Evolutionary conservation across 73 alveolate genomes (phyloP).

Genomic region (Breviolum minutum): DNA sequence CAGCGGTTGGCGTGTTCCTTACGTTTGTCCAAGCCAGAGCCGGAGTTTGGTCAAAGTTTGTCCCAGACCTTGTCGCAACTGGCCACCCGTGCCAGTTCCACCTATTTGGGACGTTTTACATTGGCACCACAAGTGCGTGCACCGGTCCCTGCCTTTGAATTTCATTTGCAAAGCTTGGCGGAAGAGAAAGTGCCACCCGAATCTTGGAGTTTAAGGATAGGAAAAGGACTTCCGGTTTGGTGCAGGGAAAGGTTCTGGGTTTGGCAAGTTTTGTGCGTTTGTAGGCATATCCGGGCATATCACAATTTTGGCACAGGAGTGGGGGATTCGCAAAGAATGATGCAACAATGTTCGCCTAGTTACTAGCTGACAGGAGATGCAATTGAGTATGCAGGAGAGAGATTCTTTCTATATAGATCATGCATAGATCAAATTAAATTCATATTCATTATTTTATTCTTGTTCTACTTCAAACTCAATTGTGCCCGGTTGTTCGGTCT

Average conservation of each 20-base stretch:
- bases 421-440: too few species aligned
- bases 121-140: constrained; percentile 68
- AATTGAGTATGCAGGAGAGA: too few species aligned
- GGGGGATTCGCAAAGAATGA: too few species aligned
- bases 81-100: neutral
- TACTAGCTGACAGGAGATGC: too few species aligned
- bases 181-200: constrained; percentile 62
- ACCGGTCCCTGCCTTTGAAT: constrained; percentile 74
- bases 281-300: neutral
- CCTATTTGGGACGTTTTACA: constrained; percentile 30
- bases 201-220: neutral
- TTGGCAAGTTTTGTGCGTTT: neutral
- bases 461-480: too few species aligned
- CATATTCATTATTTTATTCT: too few species aligned
- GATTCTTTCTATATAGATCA: too few species aligned
- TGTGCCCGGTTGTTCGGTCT: too few species aligned
- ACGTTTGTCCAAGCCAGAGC: constrained; percentile 58
- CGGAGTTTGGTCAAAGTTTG: constrained; percentile 73
- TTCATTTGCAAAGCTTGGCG: constrained; percentile 82
- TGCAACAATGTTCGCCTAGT: too few species aligned
- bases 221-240: too few species aligned
- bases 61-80: constrained; percentile 90
- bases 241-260: neutral
- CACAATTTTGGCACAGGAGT: too few species aligned
- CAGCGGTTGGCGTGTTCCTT: constrained; percentile 64